Percentiles rank a stretch among this genome's conserved stretches.
Conservation (phyloP, 2,329 filamentous ascomycete species). For the Xylaria sp. region DNA sequence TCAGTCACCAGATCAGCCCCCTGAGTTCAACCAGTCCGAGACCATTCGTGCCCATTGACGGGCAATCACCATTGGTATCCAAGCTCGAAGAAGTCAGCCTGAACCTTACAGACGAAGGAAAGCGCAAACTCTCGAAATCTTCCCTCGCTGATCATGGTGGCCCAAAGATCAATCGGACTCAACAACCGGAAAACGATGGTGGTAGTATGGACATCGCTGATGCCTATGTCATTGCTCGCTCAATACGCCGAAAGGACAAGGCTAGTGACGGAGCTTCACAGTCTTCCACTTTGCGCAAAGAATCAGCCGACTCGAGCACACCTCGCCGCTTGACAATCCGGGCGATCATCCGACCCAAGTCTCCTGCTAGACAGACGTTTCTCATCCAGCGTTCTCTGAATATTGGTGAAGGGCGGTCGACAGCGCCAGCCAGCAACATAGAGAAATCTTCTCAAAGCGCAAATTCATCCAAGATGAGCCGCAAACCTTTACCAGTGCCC, state of each 20-base stretch:
- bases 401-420: constrained; percentile 42
- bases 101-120: constrained; percentile 13
- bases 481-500: constrained; percentile 13
- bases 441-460: not conserved
- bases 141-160: not conserved
- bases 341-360: constrained; percentile 40
- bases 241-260: constrained; percentile 35
- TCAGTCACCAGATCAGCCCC: constrained; percentile 29
- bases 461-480: constrained; percentile 5
- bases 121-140: not conserved
- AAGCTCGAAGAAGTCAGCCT: constrained; percentile 28
- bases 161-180: constrained; percentile 22
- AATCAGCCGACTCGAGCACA: not conserved
- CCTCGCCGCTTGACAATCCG: constrained; percentile 35
- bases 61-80: constrained; percentile 27
- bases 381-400: constrained; percentile 48
- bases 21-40: constrained; percentile 19
- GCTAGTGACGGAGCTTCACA: constrained; percentile 3
- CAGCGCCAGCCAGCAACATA: constrained; percentile 33
- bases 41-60: constrained; percentile 29
- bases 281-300: not conserved
- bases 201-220: constrained; percentile 39
- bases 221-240: constrained; percentile 41
- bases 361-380: constrained; percentile 40
- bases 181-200: constrained; percentile 32